These are phyloP conservation scores for Hericium coralloides DNA, from an alignment of 768 basidiomycete genomes.

Conservation along the genomic window DNA sequence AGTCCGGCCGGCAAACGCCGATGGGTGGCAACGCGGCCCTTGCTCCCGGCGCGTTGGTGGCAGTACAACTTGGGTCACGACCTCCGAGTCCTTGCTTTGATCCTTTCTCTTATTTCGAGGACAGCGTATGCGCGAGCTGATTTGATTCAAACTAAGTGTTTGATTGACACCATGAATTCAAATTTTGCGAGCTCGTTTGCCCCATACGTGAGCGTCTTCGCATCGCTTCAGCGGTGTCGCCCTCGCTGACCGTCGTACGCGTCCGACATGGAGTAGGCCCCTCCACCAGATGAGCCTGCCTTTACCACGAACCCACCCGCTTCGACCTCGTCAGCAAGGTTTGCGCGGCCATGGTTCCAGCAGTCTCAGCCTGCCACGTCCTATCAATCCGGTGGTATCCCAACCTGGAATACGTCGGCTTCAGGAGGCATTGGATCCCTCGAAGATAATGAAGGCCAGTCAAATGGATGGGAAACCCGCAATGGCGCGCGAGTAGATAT, in stretches of 20 bases:
- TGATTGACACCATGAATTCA: conserved; percentile 21
- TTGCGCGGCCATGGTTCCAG: conserved; percentile 43
- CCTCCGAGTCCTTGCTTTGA: not conserved
- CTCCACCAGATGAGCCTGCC: conserved; percentile 48
- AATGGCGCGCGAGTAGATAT: conserved; percentile 60
- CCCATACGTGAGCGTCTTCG: conserved; percentile 39
- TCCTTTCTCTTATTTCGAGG: not conserved
- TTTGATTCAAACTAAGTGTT: not conserved
- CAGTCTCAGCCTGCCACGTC: conserved; percentile 31
- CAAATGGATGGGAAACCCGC: conserved; percentile 64
- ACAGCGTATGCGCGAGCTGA: not conserved
- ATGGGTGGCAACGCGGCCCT: not conserved
- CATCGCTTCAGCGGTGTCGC: too few species aligned
- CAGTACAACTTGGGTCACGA: too few species aligned
- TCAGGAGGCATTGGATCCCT: conserved; percentile 27
- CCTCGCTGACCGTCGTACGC: not conserved
- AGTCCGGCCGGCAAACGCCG: conserved; percentile 38
- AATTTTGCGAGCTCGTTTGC: conserved; percentile 48
- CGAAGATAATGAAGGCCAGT: conserved; percentile 30
- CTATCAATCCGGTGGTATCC: conserved; percentile 64
- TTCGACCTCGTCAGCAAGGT: conserved; percentile 19
- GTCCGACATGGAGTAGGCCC: conserved; percentile 30
- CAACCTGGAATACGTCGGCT: conserved; percentile 42
- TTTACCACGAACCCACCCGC: conserved; percentile 14
- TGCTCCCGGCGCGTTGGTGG: not conserved